Evolutionary conservation across 176 grass and related monocot genomes (phyloP).

Genomic region (Zoysia japonica): DNA sequence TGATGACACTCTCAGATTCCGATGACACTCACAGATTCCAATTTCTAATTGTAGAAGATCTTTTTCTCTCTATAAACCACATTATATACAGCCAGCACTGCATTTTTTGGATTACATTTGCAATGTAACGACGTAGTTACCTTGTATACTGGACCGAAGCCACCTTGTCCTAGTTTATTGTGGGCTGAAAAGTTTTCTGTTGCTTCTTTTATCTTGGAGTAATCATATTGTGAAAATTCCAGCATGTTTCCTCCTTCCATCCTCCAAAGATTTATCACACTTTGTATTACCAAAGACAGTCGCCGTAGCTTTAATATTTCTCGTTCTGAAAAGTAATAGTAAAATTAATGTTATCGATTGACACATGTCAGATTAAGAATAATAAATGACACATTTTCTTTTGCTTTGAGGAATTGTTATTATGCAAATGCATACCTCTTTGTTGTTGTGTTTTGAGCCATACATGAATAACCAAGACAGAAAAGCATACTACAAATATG

Average conservation of each 20-base stretch:
- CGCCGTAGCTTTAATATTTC: not conserved
- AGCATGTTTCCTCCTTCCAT: not conserved
- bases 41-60: not conserved
- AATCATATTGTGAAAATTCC: constrained; percentile 25
- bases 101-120: not conserved
- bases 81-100: not conserved
- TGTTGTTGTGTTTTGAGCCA: constrained; percentile 43
- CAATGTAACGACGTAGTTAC: constrained; percentile 29
- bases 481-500: constrained; percentile 12
- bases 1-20: not conserved
- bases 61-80: not conserved
- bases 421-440: constrained; percentile 26
- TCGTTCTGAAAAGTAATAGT: constrained; percentile 31
- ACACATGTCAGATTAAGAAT: not conserved
- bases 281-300: constrained; percentile 1
- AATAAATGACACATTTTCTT: not conserved
- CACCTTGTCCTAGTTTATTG: constrained; percentile 68
- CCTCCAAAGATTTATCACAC: constrained; percentile 14
- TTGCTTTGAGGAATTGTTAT: not conserved
- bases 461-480: constrained; percentile 27
- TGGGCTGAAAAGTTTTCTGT: constrained; percentile 49
- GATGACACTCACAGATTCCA: not conserved
- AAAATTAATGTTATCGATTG: not conserved
- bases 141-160: constrained; percentile 73
- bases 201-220: constrained; percentile 19